phyloP scores from a whole-genome alignment of 192 early-diverging fungal genomes.

The Podila minutissima region DNA sequence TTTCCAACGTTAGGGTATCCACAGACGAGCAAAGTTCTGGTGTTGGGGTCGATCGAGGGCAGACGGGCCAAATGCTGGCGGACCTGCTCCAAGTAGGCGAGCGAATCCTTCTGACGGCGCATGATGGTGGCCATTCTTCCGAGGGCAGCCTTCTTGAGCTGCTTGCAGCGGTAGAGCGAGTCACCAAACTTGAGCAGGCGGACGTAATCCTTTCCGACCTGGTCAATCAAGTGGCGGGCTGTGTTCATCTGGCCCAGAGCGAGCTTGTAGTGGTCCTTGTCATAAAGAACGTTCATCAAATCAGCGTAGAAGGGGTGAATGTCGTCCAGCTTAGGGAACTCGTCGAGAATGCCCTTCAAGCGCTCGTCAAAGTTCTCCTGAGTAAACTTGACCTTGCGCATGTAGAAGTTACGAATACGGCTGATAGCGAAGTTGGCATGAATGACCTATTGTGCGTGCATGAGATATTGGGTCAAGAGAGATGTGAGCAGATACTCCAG shows the following conservation, averaged over 20 bases:
- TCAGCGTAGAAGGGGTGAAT: slow-evolving; percentile 99
- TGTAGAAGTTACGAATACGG: slow-evolving; percentile 97
- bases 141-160: slow-evolving; percentile 97
- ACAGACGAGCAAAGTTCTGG: slow-evolving; percentile 97
- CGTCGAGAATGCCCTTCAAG: slow-evolving; percentile 89
- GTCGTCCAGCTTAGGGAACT: slow-evolving; percentile 99
- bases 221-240: slow-evolving; percentile 95
- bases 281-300: slow-evolving; percentile 99
- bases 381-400: slow-evolving; percentile 99
- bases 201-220: slow-evolving; percentile 98
- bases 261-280: slow-evolving; percentile 99
- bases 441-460: slow-evolving; percentile 56
- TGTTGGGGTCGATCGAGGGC: slow-evolving; percentile 99
- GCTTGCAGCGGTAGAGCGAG: slow-evolving; percentile 99
- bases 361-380: slow-evolving; percentile 98
- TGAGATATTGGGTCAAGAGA: not conserved
- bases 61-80: slow-evolving; percentile 98
- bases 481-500: not conserved
- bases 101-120: slow-evolving; percentile 97
- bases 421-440: slow-evolving; percentile 98
- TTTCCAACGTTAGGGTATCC: slow-evolving; percentile 99
- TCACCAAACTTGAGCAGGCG: slow-evolving; percentile 99
- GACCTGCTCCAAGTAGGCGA: slow-evolving; percentile 98
- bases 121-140: slow-evolving; percentile 99
- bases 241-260: slow-evolving; percentile 99